Evolutionary conservation across 2,329 filamentous ascomycete species (phyloP).

Genomic region (Acrodontium crateriforme): DNA sequence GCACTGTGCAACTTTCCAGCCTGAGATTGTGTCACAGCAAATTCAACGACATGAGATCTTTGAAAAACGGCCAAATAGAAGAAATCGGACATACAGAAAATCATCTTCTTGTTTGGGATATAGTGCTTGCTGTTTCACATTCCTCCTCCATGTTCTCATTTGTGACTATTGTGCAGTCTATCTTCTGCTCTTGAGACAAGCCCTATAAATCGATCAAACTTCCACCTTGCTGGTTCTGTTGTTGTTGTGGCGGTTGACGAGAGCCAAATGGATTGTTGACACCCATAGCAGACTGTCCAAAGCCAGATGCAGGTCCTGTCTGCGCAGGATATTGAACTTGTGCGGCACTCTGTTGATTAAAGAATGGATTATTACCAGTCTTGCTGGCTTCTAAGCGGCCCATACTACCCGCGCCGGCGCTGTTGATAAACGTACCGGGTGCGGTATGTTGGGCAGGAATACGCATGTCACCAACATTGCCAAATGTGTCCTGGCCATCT

Average conservation of each 20-base stretch:
- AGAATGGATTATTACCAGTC: slow-evolving; percentile 85
- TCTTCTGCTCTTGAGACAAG: too few relatives aligned
- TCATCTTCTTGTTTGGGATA: too few relatives aligned
- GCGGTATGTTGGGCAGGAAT: slow-evolving; percentile 95
- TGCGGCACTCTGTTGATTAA: slow-evolving; percentile 38
- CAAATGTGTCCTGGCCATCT: slow-evolving; percentile 93
- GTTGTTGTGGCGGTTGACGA: slow-evolving; percentile 28
- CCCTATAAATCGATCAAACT: slow-evolving; percentile 46
- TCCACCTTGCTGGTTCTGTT: slow-evolving; percentile 28
- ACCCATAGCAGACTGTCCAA: slow-evolving; percentile 24
- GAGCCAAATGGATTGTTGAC: slow-evolving; percentile 44
- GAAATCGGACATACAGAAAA: too few relatives aligned
- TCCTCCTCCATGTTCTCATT: too few relatives aligned
- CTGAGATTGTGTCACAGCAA: too few relatives aligned
- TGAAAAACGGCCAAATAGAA: too few relatives aligned
- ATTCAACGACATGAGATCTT: too few relatives aligned
- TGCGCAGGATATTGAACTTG: slow-evolving; percentile 37
- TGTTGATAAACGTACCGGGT: slow-evolving; percentile 92
- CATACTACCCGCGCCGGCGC: slow-evolving; percentile 62
- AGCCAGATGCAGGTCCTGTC: slow-evolving; percentile 36
- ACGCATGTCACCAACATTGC: slow-evolving; percentile 89
- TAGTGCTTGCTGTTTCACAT: too few relatives aligned
- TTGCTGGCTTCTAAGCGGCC: slow-evolving; percentile 52
- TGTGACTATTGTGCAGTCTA: too few relatives aligned
- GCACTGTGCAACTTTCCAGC: too few relatives aligned